Evolutionary conservation across 768 basidiomycete genomes (phyloP), one percentile per base, ranked within the genome.

Genomic region (Macrolepiota albuminosa): DNA sequence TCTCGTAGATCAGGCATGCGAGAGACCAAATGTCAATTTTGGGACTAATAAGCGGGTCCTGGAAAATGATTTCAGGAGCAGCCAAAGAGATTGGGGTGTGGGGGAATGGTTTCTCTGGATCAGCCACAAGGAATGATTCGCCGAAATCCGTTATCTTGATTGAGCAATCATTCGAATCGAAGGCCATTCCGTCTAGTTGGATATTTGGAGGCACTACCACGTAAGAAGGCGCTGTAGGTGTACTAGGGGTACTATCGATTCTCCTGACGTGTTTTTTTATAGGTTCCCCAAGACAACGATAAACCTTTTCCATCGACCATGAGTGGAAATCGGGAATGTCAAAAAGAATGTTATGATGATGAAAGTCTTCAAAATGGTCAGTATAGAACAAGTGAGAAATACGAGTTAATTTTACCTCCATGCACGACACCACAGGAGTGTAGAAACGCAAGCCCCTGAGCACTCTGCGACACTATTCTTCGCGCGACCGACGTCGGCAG

Each of bases 381-480:
- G n/a, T 4, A 3, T 3, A 46, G 0, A 8, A 14, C n/a, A 48
- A 34, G 21, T 5, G 9, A 42, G 24, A 24, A 54, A 26, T 26
- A 48, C 31, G 84, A 64, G 85, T 26, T 76, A 57, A 78, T 68
- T 74, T 58, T 56, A 81, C 83, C 85, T 43, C 89, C 91, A 70
- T 93, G 91, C 64, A 91, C 79, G 58, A 86, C 75, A 43, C 76
- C 73, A 68, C 83, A 84, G 61, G 78, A 76, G 64, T 85, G 85
- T 34, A 84, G 72, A 67, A 84, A 85, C 60, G 82, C 78, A 47
- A 85, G 71, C 4, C 80, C 84, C 43, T 76, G 72, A 21, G 84
- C 72, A 40, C 83, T 69, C 58, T 85, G 82, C 64, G 80, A 83
- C n/a, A 77, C 74, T 54, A 85, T 33, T 29, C 47, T 80, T 59